Percentiles rank a stretch among this genome's conserved stretches.
These are phyloP conservation scores for Gnomoniopsis smithogilvyi DNA, from an alignment of 2,329 filamentous ascomycete species.

Conservation along the genomic window DNA sequence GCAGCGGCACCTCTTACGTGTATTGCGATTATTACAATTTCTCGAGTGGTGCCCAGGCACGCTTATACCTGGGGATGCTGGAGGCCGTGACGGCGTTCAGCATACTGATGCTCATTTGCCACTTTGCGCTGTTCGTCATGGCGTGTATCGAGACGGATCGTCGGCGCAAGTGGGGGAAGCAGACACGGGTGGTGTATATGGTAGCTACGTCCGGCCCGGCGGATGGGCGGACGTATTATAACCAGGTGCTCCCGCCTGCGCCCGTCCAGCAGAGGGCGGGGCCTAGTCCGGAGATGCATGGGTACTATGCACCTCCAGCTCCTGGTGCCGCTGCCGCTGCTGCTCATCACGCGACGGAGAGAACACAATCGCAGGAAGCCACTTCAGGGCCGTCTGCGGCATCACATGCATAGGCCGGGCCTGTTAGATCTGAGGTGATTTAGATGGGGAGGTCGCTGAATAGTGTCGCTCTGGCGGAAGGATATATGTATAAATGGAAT, in stretches of 20 bases:
- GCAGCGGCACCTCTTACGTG: slow-evolving; percentile 17
- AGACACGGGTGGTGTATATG: slow-evolving; percentile 11
- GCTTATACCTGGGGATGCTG: slow-evolving; percentile 12
- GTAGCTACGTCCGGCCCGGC: background rate
- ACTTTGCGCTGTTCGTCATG: slow-evolving; percentile 20
- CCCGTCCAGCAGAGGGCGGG: background rate
- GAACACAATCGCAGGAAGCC: too few species aligned
- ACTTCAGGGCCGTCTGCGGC: too few species aligned
- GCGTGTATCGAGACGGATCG: slow-evolving; percentile 21
- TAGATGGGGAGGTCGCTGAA: too few species aligned
- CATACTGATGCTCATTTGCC: slow-evolving; percentile 14
- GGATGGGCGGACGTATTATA: slow-evolving; percentile 11
- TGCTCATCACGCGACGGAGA: background rate
- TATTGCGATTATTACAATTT: slow-evolving; percentile 14
- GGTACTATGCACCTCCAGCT: slow-evolving; percentile 5
- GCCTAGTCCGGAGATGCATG: background rate
- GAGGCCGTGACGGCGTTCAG: slow-evolving; percentile 21
- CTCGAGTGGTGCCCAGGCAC: slow-evolving; percentile 1
- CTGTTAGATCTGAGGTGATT: too few species aligned
- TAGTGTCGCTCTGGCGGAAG: too few species aligned
- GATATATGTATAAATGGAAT: too few species aligned
- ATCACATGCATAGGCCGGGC: too few species aligned
- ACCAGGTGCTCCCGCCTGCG: background rate
- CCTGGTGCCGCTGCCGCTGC: background rate
- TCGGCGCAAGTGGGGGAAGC: slow-evolving; percentile 11